A percentile compares a stretch with the other conserved stretches of the same genome.
Conservation (phyloP, 2,329 filamentous ascomycete genomes). For the Ophiostoma ips region DNA sequence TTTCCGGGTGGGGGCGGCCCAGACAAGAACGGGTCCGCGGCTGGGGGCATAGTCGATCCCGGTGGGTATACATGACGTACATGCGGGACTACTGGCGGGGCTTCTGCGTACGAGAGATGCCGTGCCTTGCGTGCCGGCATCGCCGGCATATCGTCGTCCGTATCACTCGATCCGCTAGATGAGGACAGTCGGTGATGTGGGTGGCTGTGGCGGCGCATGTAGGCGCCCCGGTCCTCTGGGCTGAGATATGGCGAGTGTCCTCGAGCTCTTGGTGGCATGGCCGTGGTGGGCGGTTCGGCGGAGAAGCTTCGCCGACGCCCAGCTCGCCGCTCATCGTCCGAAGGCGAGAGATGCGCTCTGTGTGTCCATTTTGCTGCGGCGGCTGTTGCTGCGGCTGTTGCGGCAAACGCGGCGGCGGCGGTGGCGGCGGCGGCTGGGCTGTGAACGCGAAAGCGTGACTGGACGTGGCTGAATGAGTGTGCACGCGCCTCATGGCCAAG, state of each 20-base stretch:
- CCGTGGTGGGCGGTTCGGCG: conserved; percentile 28
- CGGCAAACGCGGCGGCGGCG: not conserved
- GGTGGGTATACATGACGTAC: conserved; percentile 21
- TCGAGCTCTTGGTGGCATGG: conserved; percentile 10
- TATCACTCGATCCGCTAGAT: conserved; percentile 29
- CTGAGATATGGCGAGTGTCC: conserved; percentile 10
- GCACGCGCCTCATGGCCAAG: conserved; percentile 22
- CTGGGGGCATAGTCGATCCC: conserved; percentile 14
- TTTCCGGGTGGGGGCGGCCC: conserved; percentile 8
- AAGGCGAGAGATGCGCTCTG: conserved; percentile 22
- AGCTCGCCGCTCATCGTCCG: conserved; percentile 22
- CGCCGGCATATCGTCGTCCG: conserved; percentile 19
- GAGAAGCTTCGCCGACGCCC: conserved; percentile 36
- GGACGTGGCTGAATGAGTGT: conserved; percentile 28
- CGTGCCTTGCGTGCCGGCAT: conserved; percentile 16
- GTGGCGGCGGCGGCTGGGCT: conserved; percentile 6
- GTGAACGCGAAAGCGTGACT: conserved; percentile 19
- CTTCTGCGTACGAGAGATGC: conserved; percentile 1
- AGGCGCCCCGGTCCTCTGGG: no score
- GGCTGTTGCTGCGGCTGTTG: conserved; percentile 13
- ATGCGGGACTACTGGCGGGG: conserved; percentile 16
- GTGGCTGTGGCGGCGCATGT: conserved; percentile 37
- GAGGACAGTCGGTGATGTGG: conserved; percentile 28
- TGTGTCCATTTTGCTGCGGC: conserved; percentile 16
- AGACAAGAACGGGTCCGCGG: conserved; percentile 18